phyloP scores from a whole-genome alignment of 2,329 filamentous ascomycete species.

The Dissoconium aciculare region DNA sequence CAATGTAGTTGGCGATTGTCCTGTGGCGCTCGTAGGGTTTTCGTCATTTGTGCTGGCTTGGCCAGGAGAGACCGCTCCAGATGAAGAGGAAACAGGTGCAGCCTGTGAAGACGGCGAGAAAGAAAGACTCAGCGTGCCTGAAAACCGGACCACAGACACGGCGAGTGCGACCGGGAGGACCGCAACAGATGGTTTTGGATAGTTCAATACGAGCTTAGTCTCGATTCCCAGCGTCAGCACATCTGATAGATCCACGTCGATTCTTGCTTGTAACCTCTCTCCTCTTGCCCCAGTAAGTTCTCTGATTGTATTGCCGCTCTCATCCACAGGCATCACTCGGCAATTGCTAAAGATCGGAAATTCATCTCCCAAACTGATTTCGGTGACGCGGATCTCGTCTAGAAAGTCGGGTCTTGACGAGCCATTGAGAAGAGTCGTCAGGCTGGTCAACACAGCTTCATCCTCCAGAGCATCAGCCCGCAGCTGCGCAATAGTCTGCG shows the following conservation, averaged over 20 bases:
- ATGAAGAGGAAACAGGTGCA: conserved; percentile 23
- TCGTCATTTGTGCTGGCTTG: conserved; percentile 19
- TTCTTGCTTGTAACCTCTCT: conserved; percentile 74
- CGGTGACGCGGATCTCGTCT: conserved; percentile 84
- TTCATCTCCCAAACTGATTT: conserved; percentile 86
- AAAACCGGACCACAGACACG: conserved; percentile 86
- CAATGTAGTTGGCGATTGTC: conserved; percentile 52
- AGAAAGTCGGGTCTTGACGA: conserved; percentile 72
- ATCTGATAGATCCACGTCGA: conserved; percentile 95
- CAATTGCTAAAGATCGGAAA: conserved; percentile 99
- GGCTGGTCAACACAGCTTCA: conserved; percentile 70
- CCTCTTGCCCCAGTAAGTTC: conserved; percentile 33
- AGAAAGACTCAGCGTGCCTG: conserved; percentile 81
- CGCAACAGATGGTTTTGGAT: conserved; percentile 76
- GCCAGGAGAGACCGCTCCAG: conserved; percentile 17
- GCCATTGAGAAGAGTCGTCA: conserved; percentile 80
- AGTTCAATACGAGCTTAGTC: conserved; percentile 87
- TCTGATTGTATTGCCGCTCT: conserved; percentile 48
- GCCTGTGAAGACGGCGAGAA: conserved; percentile 55
- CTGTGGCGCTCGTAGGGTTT: conserved; percentile 29
- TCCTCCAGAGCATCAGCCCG: conserved; percentile 83
- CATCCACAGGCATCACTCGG: conserved; percentile 78
- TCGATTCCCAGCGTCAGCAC: conserved; percentile 90
- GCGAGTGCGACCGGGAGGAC: conserved; percentile 82
- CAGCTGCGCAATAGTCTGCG: conserved; percentile 92